Evolutionary conservation across 164 flowering plant genomes (phyloP), one percentile per base, ranked within the genome.

Genomic region (Piper betle): DNA sequence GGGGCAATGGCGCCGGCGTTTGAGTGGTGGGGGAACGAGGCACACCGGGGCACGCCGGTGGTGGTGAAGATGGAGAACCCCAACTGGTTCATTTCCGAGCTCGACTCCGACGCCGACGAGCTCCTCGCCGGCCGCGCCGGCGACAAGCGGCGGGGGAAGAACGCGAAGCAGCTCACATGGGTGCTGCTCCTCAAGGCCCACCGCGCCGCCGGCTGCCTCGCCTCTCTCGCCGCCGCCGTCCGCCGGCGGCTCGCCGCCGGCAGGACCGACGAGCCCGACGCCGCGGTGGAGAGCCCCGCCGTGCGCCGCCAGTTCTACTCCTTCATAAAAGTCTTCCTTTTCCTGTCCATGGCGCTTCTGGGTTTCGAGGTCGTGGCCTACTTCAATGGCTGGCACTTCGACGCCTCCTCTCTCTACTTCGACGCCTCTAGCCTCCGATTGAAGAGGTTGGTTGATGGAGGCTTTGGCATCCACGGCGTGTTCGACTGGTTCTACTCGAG

Each of bases 141-240:
- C 10, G 74, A 81, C 37, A 79, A 76, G 55, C 73, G 72, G 10
- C 74, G 96, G 42, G 79, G 84, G 57, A 88, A 84, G 59, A 93
- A 93, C 71, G 99, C 99, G 39, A 87, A 81, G 72, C 99, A 93
- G 75, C 81, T 93, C 68, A 93, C 99, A 0, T 90, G 97, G 97
- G 97, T 93, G 37, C 85, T 93, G 43, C 86, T 93, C 66, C 78
- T 93, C 20, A 87, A 81, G 64, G 98, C 98, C 61, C 96, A 93
- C 75, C 73, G 76, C 33, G 98, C 98, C 60, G 97, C 97, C 42
- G 97, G 97, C 2, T 93, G 97, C 63, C 67, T 90, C 1, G 72
- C 99, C 50, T 93, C 87, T 57, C 77, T 91, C 46, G 81, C 75
- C 50, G 60, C 95, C 53, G 83, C 84, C 57, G 63, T 93, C 9